Percentiles rank a stretch among this genome's conserved stretches.
These are phyloP conservation scores for Fusarium sp. DNA, from an alignment of 2,329 filamentous ascomycete species.

Conservation along the genomic window DNA sequence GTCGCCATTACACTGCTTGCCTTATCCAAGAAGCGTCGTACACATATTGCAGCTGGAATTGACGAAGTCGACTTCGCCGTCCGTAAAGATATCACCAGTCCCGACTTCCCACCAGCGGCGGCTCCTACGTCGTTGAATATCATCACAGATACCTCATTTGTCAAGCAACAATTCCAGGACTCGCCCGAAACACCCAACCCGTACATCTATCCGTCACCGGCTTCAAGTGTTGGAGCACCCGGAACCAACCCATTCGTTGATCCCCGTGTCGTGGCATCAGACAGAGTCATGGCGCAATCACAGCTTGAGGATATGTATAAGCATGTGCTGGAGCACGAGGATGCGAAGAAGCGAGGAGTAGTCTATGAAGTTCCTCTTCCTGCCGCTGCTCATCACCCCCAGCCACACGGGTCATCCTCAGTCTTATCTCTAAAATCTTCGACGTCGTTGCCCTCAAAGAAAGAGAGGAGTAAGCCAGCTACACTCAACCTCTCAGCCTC, in stretches of 20 bases:
- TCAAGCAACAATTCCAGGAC: conserved; percentile 66
- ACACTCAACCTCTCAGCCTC: conserved; percentile 63
- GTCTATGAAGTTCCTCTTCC: conserved; percentile 61
- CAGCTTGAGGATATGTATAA: conserved; percentile 94
- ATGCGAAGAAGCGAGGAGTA: conserved; percentile 72
- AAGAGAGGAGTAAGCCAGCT: conserved; percentile 65
- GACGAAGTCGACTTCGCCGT: conserved; percentile 64
- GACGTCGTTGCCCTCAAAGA: conserved; percentile 58
- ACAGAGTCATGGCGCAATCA: conserved; percentile 81
- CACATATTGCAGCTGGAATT: conserved; percentile 67
- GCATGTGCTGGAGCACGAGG: conserved; percentile 91
- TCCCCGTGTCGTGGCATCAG: conserved; percentile 79
- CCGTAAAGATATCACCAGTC: conserved; percentile 42
- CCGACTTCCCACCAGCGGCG: conserved; percentile 43
- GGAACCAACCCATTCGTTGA: conserved; percentile 82
- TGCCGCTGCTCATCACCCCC: conserved; percentile 49
- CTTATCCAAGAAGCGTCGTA: conserved; percentile 70
- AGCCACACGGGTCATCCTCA: conserved; percentile 40
- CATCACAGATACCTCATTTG: conserved; percentile 46
- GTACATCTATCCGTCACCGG: conserved; percentile 64
- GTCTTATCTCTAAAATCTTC: conserved; percentile 49
- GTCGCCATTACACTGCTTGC: conserved; percentile 77
- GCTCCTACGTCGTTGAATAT: conserved; percentile 32
- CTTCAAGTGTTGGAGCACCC: conserved; percentile 63
- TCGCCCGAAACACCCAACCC: conserved; percentile 54